Evolutionary conservation across 2,329 filamentous ascomycete genomes (phyloP).

Genomic region (Claviceps africana): DNA sequence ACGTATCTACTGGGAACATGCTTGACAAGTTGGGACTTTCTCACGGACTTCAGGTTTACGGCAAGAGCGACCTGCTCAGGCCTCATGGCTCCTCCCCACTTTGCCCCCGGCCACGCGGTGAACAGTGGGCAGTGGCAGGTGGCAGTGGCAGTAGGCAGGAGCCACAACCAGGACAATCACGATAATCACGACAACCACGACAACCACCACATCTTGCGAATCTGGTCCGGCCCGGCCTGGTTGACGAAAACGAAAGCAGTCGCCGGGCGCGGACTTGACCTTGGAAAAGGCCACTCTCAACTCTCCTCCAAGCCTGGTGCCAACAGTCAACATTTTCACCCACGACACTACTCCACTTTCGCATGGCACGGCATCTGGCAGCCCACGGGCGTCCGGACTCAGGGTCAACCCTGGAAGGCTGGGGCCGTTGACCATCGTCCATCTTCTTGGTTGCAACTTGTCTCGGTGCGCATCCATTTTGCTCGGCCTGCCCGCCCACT

Average conservation of each 20-base stretch:
- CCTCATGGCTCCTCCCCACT: neutral
- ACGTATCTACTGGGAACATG: too few species aligned
- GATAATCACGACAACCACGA: too few species aligned
- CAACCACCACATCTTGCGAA: too few species aligned
- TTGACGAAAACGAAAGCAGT: too few species aligned
- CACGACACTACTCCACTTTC: neutral
- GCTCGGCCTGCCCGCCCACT: neutral
- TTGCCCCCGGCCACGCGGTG: neutral
- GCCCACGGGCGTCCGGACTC: neutral
- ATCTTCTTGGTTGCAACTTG: neutral
- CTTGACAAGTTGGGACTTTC: too few species aligned
- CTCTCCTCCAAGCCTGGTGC: neutral
- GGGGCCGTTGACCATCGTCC: neutral
- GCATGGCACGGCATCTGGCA: neutral
- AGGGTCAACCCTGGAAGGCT: neutral
- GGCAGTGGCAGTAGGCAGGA: too few species aligned
- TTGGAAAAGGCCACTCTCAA: too few species aligned
- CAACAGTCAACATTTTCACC: too few species aligned
- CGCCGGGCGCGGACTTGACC: too few species aligned
- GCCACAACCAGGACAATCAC: too few species aligned
- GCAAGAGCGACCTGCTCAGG: neutral
- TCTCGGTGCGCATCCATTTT: neutral
- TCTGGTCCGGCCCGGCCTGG: neutral
- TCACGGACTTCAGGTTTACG: too few species aligned
- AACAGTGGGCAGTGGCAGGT: too few species aligned